Base-by-base conservation (phyloP, 129 eudicot genomes). In the Centaurea solstitialis region DNA sequence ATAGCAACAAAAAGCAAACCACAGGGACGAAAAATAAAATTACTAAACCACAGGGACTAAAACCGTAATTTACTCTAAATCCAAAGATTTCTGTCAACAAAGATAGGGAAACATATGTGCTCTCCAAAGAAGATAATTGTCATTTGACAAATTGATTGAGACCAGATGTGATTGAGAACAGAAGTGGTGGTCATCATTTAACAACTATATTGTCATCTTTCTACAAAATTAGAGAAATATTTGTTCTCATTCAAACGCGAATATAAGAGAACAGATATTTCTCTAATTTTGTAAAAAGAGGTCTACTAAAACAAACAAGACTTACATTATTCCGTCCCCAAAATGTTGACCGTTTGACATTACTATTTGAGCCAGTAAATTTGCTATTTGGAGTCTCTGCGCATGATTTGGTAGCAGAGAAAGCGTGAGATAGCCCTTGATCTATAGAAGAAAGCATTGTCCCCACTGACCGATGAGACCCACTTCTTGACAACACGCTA, bases 311-410 rank as follows among this genome's bases (percentile, higher is more conserved):
- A 30, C 66, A 76, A 72, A 39, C 66, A 26, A 12, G 78, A 82
- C 92, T 92, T 79, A 94, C 98, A 81, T 83, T 86, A 77, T 81
- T 87, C 78, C 96, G 86, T 72, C 96, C 96, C 98, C 97, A 94
- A 87, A 92, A 92, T 5, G 88, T 82, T 73, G 98, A 90, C 53
- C 92, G 93, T 80, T 89, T 94, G 78, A 72, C 85, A 86, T 84
- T 90, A 77, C 69, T 76, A 82, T 71, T 88, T 70, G 96, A 73
- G 79, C 82, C 79, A 22, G 89, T 0, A 79, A 72, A 79, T 81
- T 87, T 87, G 84, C 77, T 80, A 28, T n/a, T 72, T 40, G 93
- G 80, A 40, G 86, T 94, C 43, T 91, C 97, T 9, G 68, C 66
- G 73, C 76, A 72, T 79, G 91, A 77, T 76, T 92, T 92, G 80